Percentiles rank a stretch among this genome's conserved stretches.
phyloP scores from a whole-genome alignment of 2,329 filamentous ascomycete species.

The Fusarium zealandicum region DNA sequence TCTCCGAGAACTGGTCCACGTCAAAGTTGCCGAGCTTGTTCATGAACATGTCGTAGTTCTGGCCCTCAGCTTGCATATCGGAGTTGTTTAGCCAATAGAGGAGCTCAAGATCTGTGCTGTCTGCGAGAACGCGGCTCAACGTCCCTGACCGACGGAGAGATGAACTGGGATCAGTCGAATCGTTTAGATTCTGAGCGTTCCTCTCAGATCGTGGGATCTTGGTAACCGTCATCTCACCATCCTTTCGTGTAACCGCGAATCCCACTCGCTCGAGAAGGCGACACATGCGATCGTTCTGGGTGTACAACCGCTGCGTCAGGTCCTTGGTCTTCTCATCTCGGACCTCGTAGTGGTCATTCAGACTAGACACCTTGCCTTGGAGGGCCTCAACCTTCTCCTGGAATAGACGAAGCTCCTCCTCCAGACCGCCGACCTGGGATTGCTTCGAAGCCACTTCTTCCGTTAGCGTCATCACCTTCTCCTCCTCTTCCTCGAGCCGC shows the following conservation, averaged over 20 bases:
- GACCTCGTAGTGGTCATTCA: constrained; percentile 68
- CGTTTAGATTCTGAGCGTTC: constrained; percentile 60
- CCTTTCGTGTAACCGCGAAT: constrained; percentile 79
- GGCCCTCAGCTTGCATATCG: constrained; percentile 70
- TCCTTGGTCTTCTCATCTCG: constrained; percentile 80
- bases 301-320: constrained; percentile 81
- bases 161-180: constrained; percentile 63
- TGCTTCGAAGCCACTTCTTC: constrained; percentile 78
- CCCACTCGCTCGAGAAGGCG: constrained; percentile 86
- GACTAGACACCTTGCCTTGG: constrained; percentile 58
- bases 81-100: constrained; percentile 83
- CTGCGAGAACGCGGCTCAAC: constrained; percentile 62
- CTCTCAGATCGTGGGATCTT: constrained; percentile 70
- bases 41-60: constrained; percentile 79
- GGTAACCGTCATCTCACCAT: constrained; percentile 76
- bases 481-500: constrained; percentile 78
- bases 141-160: constrained; percentile 63
- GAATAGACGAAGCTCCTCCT: constrained; percentile 75
- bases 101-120: constrained; percentile 73
- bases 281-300: constrained; percentile 83
- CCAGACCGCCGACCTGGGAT: constrained; percentile 76
- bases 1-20: constrained; percentile 82
- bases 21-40: constrained; percentile 79
- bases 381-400: constrained; percentile 68
- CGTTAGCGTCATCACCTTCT: constrained; percentile 69